phyloP scores from a whole-genome alignment of 129 eudicot genomes.

The Helichrysum umbraculigerum region DNA sequence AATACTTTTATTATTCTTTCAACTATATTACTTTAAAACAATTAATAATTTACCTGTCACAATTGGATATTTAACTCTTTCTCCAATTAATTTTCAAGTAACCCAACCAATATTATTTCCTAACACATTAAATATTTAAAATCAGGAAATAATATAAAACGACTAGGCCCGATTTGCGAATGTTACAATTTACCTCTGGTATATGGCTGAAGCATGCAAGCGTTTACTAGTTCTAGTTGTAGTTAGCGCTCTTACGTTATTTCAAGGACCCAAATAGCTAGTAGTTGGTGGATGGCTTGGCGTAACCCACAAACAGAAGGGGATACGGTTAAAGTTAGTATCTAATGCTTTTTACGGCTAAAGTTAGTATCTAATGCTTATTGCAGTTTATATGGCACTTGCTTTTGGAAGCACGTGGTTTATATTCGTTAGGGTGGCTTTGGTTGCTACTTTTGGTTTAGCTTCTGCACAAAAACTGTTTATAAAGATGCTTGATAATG shows the following conservation, averaged over 20 bases:
- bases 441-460: slow-evolving; percentile 81
- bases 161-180: too few relatives aligned
- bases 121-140: too few relatives aligned
- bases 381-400: slow-evolving; percentile 82
- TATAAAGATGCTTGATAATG: slow-evolving; percentile 70
- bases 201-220: slow-evolving; percentile 90
- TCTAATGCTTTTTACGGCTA: too few relatives aligned
- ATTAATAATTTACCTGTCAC: too few relatives aligned
- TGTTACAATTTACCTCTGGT: slow-evolving; percentile 77
- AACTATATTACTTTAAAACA: too few relatives aligned
- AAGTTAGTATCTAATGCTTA: slow-evolving; percentile 59
- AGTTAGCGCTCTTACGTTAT: slow-evolving; percentile 66
- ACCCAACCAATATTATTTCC: too few relatives aligned
- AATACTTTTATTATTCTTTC: too few relatives aligned
- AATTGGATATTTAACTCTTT: too few relatives aligned
- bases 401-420: slow-evolving; percentile 94
- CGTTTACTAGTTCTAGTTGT: slow-evolving; percentile 78
- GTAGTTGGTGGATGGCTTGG: slow-evolving; percentile 99
- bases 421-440: slow-evolving; percentile 77
- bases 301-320: slow-evolving; percentile 90
- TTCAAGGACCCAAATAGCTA: slow-evolving; percentile 89
- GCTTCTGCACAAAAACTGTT: slow-evolving; percentile 86
- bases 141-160: too few relatives aligned
- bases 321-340: too few relatives aligned
- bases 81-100: too few relatives aligned